Evolutionary conservation across 352 stramenopile species (phyloP).

Genomic region (Globisporangium ultimum): DNA sequence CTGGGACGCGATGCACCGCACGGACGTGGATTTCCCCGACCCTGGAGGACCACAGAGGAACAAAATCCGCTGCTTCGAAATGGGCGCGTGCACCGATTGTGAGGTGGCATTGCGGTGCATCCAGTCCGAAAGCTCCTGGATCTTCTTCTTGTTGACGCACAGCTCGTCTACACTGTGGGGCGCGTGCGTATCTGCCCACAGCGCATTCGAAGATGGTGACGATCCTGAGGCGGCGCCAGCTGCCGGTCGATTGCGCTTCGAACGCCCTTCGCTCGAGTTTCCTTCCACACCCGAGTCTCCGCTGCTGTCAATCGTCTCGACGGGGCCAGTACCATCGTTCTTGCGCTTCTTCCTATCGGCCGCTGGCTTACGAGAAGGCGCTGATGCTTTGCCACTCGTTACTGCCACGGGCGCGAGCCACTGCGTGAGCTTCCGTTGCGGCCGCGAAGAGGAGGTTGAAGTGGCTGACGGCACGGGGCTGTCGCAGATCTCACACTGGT

Average conservation of each 20-base stretch:
- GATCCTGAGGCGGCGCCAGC: not conserved
- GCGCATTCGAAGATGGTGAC: conserved; percentile 3
- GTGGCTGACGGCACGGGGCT: conserved; percentile 15
- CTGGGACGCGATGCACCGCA: conserved; percentile 49
- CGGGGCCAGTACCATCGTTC: not conserved
- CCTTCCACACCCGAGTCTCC: conserved; percentile 20
- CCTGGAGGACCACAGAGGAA: conserved; percentile 81
- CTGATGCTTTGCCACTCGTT: conserved; percentile 8
- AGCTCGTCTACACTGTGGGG: conserved; percentile 57
- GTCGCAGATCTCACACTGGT: conserved; percentile 40
- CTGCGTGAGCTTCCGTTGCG: conserved; percentile 34
- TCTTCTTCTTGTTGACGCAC: conserved; percentile 83
- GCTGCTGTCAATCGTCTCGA: conserved; percentile 39
- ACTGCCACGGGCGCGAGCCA: conserved; percentile 24
- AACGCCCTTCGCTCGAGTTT: conserved; percentile 11
- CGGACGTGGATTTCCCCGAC: conserved; percentile 76
- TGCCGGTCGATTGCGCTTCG: not conserved
- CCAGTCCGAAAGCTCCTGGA: conserved; percentile 70
- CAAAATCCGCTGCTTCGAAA: conserved; percentile 40
- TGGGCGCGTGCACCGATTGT: conserved; percentile 16
- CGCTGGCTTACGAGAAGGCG: not conserved
- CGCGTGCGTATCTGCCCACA: conserved; percentile 54
- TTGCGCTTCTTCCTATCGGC: conserved; percentile 5
- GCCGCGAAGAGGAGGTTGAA: conserved; percentile 7
- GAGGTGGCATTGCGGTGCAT: conserved; percentile 27